These are phyloP conservation scores for Chondrostereum purpureum DNA, from an alignment of 1,284 basidiomycete genomes.

Conservation along the genomic window DNA sequence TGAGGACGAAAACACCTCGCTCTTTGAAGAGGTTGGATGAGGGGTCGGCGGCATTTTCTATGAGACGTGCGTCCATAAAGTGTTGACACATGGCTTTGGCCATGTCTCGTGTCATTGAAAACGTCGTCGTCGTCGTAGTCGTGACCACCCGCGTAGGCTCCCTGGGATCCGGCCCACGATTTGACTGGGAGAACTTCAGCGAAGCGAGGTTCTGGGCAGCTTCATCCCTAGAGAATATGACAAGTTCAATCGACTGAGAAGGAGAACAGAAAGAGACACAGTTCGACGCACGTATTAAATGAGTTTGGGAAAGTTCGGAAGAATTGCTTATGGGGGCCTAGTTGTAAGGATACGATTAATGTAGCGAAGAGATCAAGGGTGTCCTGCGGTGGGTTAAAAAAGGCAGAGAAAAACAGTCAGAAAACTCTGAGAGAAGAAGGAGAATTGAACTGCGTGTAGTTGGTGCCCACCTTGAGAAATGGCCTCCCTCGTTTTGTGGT, in stretches of 20 bases:
- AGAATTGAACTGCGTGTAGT: too few relatives aligned
- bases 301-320: slow-evolving; percentile 94
- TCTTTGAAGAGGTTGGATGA: slow-evolving; percentile 91
- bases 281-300: slow-evolving; percentile 80
- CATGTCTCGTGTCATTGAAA: slow-evolving; percentile 99
- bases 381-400: slow-evolving; percentile 52
- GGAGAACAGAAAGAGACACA: slow-evolving; percentile 9
- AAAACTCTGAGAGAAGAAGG: slow-evolving; percentile 12
- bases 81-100: slow-evolving; percentile 99
- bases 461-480: slow-evolving; percentile 72
- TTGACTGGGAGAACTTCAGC: slow-evolving; percentile 98
- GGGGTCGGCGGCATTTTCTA: slow-evolving; percentile 93
- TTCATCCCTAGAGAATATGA: slow-evolving; percentile 68
- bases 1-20: slow-evolving; percentile 91
- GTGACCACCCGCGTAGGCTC: slow-evolving; percentile 96
- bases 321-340: slow-evolving; percentile 89
- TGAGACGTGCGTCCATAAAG: slow-evolving; percentile 97
- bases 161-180: slow-evolving; percentile 94
- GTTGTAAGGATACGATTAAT: slow-evolving; percentile 87
- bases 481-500: slow-evolving; percentile 90
- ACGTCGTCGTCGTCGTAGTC: slow-evolving; percentile 98
- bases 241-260: slow-evolving; percentile 14
- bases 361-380: slow-evolving; percentile 98
- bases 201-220: slow-evolving; percentile 91
- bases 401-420: slow-evolving; percentile 9